Conservation (phyloP, 495 filamentous ascomycete species). For the Neurospora sp. region DNA sequence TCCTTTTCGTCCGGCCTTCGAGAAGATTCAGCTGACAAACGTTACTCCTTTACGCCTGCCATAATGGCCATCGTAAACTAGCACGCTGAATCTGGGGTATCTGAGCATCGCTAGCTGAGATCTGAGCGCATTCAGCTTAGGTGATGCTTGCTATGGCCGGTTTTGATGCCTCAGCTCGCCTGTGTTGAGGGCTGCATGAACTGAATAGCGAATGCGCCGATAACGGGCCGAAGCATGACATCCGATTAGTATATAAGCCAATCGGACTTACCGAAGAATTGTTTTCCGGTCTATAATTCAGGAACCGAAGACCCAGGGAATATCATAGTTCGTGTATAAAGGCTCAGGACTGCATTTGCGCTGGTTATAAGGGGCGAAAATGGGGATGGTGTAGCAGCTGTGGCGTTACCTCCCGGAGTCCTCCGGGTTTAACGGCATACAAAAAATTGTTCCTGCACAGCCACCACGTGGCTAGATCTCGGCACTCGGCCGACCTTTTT, state of each 20-base stretch:
- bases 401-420: neutral
- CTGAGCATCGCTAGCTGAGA: neutral
- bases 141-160: neutral
- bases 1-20: neutral
- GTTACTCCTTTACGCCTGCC: neutral
- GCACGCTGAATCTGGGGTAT: neutral
- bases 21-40: neutral
- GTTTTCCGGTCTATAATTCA: neutral
- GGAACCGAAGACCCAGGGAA: neutral
- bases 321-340: neutral
- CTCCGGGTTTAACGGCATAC: neutral
- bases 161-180: neutral
- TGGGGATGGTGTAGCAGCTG: neutral
- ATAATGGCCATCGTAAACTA: neutral
- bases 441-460: neutral
- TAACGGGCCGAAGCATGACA: neutral
- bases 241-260: neutral
- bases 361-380: neutral
- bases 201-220: neutral
- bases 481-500: neutral
- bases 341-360: neutral
- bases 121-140: neutral
- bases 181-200: neutral
- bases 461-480: neutral
- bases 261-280: neutral